phyloP scores from a whole-genome alignment of 2,329 filamentous ascomycete genomes.

The Colletotrichum agaves region DNA sequence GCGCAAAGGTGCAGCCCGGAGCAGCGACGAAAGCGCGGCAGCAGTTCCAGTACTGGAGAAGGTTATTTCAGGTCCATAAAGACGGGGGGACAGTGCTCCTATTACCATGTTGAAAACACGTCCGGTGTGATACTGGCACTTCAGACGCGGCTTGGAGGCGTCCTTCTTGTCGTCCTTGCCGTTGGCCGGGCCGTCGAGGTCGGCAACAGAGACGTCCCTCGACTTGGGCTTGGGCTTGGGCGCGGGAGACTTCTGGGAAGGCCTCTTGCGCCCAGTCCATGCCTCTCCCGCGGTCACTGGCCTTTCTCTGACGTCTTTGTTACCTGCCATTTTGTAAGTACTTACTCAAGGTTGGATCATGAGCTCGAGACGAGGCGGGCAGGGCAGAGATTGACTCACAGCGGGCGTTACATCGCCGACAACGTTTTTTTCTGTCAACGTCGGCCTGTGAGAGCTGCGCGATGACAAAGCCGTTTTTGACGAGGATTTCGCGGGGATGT shows the following conservation, averaged over 20 bases:
- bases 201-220: not conserved
- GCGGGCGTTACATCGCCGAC: conserved; percentile 42
- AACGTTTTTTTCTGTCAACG: conserved; percentile 47
- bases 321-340: conserved; percentile 11
- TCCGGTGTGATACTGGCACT: conserved; percentile 46
- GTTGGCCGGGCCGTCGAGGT: conserved; percentile 3
- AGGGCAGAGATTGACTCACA: not conserved
- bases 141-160: conserved; percentile 30
- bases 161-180: conserved; percentile 15
- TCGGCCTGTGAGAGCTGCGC: conserved; percentile 42
- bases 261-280: conserved; percentile 2
- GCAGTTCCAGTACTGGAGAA: conserved; percentile 45
- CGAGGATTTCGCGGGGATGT: conserved; percentile 38
- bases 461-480: conserved; percentile 44
- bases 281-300: not conserved
- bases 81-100: conserved; percentile 6
- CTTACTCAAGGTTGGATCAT: not conserved
- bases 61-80: not conserved
- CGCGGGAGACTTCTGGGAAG: not conserved
- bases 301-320: conserved; percentile 27
- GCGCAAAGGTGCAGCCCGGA: conserved; percentile 42
- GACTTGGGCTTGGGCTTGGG: conserved; percentile 17
- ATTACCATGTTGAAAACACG: conserved; percentile 42
- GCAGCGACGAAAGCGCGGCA: conserved; percentile 41
- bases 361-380: no score